Base-by-base conservation (phyloP, 2,329 filamentous ascomycete species). In the Macrophomina phaseolina region DNA sequence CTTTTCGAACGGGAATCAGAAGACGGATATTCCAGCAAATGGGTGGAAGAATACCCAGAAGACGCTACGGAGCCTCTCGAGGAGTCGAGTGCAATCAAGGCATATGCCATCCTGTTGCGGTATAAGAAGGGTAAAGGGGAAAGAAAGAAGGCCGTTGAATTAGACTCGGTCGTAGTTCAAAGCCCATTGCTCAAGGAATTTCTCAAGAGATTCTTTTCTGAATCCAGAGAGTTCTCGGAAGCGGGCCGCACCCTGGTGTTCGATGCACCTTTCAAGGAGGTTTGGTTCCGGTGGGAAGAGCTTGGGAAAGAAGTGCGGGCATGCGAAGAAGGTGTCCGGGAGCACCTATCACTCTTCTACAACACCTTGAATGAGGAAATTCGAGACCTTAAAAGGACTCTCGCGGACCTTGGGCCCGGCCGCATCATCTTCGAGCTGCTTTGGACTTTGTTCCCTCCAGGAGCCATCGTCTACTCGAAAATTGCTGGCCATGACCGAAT, bases 221-320 rank as follows among this genome's bases (percentile, higher is more conserved):
- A 72, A 3, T 79, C 75, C 69, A 69, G 71, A 2, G 75, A 74
- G 8, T 69, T 79, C 36, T 74, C 70, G 11, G 74, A 74, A 5
- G 70, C 70, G 38, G 68, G 78, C 32, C 72, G 76, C 49, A 67
- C 72, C 8, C 66, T 79, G 18, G 73, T 70, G 1, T 78, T 79
- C 66, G 68, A 69, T 0, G 70, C 67, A 6, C 77, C 77, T 4
- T 79, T 80, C 65, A 68, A 73, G 12, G 73, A 74, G 6, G 78
- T 80, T 68, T 73, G 77, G 42, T 73, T 79, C 69, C 72, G 76
- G 5, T 79, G 77, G 77, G 67, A 73, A 36, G 66, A 66, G n/a
- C 68, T 69, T 23, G 23, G 23, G 23, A 23, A 23, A 23, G 23
- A 23, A 23, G 23, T 23, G 23, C 23, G 23, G 23, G 3, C 23